Base-by-base conservation (phyloP, 371 early-diverging fungal species). In the Batkoa obscura region DNA sequence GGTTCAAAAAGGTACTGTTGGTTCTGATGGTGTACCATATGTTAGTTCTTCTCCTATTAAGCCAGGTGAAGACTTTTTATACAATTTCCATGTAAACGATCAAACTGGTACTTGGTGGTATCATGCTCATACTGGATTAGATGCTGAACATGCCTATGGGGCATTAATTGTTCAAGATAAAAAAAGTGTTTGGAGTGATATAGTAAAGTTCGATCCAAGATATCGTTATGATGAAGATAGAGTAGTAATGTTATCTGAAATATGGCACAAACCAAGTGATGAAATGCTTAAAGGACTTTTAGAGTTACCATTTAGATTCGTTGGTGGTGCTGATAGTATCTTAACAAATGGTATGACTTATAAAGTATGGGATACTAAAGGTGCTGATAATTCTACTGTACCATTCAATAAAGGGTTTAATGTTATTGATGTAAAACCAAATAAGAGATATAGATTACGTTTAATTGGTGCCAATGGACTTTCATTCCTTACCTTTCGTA, bases 41-140 rank as follows among this genome's bases (percentile, higher is more conserved):
- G 13, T 51, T 3, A 37, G 68, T 1, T 68, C 66, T 54, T 64
- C 64, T 46, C 50, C 66, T 6, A 68, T 71, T 45, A 62, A 61
- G 23, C 50, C 60, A 8, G 61, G 62, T 2, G 51, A 58, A 8
- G 50, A 58, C 9, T 68, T 64, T 32, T 58, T 58, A 39, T 69
- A 67, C 58, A 60, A 64, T 37, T 68, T 68, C 36, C 63, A 58
- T 0, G 58, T 62, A 0, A 42, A 58, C 12, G 56, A 63, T 8
- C 72, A 71, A 42, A 57, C 58, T 36, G 72, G 69, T 3, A 71
- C 72, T n/a, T 71, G 62, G 48, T 69, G 68, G 68, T 71, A 65
- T 63, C 69, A 68, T 45, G 64, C 65, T 4, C 68, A 69, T 23
- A 53, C 53, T 39, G 23, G 38, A 5, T 3, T 37, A 8, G 35